Evolutionary conservation across 495 filamentous ascomycete species (phyloP).

Genomic region (Venustampulla echinocandica): DNA sequence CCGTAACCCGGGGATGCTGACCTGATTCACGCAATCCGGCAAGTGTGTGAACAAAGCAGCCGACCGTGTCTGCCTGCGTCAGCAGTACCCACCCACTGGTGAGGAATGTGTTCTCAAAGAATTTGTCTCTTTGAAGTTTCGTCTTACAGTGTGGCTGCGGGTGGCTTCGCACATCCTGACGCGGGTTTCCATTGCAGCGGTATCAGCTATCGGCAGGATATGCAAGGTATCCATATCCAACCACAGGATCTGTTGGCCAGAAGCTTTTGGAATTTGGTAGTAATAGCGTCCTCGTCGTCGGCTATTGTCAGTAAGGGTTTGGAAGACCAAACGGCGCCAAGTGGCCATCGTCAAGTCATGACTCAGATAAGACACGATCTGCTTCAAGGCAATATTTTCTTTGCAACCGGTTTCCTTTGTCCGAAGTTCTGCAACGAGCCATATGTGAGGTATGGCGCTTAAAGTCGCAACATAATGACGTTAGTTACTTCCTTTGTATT

Average conservation of each 20-base stretch:
- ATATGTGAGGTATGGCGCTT: conserved; percentile 7
- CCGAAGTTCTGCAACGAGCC: neutral
- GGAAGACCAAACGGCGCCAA: too few relatives aligned
- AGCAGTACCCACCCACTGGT: neutral
- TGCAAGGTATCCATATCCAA: neutral
- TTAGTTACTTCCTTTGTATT: conserved; percentile 5
- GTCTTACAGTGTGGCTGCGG: neutral
- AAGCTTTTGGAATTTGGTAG: too few relatives aligned
- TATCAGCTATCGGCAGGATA: neutral
- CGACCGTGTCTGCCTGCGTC: neutral
- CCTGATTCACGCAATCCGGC: too few relatives aligned
- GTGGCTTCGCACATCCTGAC: neutral
- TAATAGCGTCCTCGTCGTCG: too few relatives aligned
- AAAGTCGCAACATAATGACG: conserved; percentile 2
- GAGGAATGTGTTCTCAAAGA: conserved; percentile 9
- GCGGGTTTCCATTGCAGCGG: neutral
- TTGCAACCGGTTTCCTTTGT: conserved; percentile 2
- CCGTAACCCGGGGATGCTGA: too few relatives aligned
- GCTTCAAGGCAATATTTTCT: neutral
- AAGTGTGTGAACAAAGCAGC: too few relatives aligned
- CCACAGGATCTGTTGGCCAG: too few relatives aligned
- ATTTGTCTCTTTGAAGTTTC: conserved; percentile 5
- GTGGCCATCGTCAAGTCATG: neutral
- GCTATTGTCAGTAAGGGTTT: too few relatives aligned
- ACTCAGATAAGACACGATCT: conserved; percentile 1